A percentile compares a stretch with the other conserved stretches of the same genome.
These are phyloP conservation scores for Trichoderma erinaceum DNA, from an alignment of 495 filamentous ascomycete genomes.

Conservation along the genomic window DNA sequence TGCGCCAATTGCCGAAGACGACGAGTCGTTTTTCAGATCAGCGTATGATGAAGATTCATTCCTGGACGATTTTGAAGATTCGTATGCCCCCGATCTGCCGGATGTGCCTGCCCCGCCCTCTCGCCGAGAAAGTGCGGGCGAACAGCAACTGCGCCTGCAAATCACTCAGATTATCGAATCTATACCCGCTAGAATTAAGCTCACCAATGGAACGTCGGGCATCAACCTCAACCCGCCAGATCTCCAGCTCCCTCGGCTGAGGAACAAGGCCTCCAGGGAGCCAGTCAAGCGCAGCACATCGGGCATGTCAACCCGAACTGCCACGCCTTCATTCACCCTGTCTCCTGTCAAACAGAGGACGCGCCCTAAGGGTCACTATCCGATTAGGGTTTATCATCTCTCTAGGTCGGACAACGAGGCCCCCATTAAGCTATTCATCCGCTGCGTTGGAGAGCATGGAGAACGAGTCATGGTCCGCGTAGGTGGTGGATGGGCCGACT, in stretches of 20 bases:
- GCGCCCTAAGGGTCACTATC: conserved; percentile 43
- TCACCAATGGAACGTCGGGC: conserved; percentile 48
- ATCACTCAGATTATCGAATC: conserved; percentile 76
- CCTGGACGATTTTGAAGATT: conserved; percentile 30
- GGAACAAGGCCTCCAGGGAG: conserved; percentile 31
- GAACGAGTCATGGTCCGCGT: conserved; percentile 97
- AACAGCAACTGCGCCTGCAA: conserved; percentile 74
- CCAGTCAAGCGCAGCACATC: conserved; percentile 36
- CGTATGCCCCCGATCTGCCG: conserved; percentile 30
- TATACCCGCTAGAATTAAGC: conserved; percentile 72
- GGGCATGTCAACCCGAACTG: conserved; percentile 47
- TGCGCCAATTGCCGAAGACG: conserved; percentile 26
- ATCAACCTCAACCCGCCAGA: conserved; percentile 45
- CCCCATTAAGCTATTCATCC: conserved; percentile 89
- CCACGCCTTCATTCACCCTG: conserved; percentile 63
- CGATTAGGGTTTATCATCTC: conserved; percentile 84
- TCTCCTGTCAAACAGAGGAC: conserved; percentile 47
- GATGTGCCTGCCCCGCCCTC: conserved; percentile 33
- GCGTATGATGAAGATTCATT: conserved; percentile 20
- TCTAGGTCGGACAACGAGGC: conserved; percentile 73
- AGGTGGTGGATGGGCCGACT: conserved; percentile 92
- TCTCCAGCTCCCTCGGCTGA: conserved; percentile 35
- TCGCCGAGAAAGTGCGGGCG: conserved; percentile 31
- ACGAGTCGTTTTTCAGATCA: conserved; percentile 25
- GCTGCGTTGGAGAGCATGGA: conserved; percentile 80